Conservation (phyloP, 345 rosid species). For the Melaleuca quinquenervia region DNA sequence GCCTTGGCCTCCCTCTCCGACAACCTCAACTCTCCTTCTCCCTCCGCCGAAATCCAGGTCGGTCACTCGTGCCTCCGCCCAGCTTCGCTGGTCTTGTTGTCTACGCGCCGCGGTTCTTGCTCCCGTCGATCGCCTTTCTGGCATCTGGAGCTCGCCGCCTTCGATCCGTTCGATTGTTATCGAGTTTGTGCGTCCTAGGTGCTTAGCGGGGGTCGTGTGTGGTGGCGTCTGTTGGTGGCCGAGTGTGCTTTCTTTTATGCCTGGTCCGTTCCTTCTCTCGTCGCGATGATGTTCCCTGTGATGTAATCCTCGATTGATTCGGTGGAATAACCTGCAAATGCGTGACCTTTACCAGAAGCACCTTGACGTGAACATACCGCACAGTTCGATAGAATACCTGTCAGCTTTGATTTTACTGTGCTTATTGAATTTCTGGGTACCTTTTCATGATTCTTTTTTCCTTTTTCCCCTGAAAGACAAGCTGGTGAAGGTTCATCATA, state of each 20-base stretch:
- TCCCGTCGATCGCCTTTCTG: neutral
- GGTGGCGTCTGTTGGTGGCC: neutral
- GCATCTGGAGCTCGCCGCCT: neutral
- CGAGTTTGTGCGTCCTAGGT: neutral
- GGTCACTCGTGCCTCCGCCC: neutral
- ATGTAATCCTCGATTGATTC: neutral
- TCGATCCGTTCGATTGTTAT: neutral
- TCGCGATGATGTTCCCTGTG: neutral
- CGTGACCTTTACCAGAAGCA: neutral
- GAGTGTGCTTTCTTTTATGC: neutral
- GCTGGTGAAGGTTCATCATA: neutral
- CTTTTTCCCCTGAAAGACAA: neutral
- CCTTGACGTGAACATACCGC: neutral
- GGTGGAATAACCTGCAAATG: neutral
- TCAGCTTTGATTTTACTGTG: neutral
- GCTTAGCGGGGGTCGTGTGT: neutral
- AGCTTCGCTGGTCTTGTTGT: neutral
- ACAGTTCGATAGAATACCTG: neutral
- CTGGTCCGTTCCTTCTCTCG: neutral
- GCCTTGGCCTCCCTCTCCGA: conserved; percentile 78
- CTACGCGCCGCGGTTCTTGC: neutral
- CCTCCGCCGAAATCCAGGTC: conserved; percentile 86
- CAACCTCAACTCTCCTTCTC: conserved; percentile 69
- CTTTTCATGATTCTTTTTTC: neutral
- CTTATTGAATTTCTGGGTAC: neutral